A percentile compares a stretch with the other conserved stretches of the same genome.
Evolutionary conservation across 106 monocot genomes (phyloP).

Genomic region (Dendrobium chrysotoxum): DNA sequence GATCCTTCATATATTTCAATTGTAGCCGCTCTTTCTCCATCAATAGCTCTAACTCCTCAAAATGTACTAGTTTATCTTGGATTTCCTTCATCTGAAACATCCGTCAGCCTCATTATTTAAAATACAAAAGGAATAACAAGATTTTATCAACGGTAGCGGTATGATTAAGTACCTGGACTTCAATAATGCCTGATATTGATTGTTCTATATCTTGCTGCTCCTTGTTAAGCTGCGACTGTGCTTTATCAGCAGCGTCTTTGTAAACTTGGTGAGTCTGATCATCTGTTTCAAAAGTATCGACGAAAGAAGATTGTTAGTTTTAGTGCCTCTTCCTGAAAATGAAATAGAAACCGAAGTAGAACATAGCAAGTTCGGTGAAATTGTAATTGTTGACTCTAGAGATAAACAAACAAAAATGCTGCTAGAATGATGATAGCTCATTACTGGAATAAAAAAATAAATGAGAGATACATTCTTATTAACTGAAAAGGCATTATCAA

Average conservation of each 20-base stretch:
- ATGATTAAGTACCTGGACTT: constrained; percentile 44
- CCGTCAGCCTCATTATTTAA: not conserved
- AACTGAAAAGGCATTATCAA: not conserved
- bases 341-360: not conserved
- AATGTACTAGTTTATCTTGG: constrained; percentile 55
- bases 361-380: not conserved
- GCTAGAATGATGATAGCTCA: not conserved
- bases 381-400: not conserved
- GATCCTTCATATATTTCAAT: constrained; percentile 34
- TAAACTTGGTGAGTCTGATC: constrained; percentile 13
- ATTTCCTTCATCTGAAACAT: constrained; percentile 71
- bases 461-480: not conserved
- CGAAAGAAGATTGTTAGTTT: not conserved
- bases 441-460: not conserved
- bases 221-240: constrained; percentile 50
- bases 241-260: constrained; percentile 34
- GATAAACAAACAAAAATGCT: not conserved
- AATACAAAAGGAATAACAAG: not conserved
- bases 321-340: not conserved
- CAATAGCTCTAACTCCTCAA: constrained; percentile 59
- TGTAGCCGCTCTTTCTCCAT: constrained; percentile 79
- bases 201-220: constrained; percentile 50
- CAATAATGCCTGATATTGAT: constrained; percentile 60
- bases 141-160: not conserved
- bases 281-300: constrained; percentile 20